Base-by-base conservation (phyloP, 768 basidiomycete species). In the Lyophyllum decastes region DNA sequence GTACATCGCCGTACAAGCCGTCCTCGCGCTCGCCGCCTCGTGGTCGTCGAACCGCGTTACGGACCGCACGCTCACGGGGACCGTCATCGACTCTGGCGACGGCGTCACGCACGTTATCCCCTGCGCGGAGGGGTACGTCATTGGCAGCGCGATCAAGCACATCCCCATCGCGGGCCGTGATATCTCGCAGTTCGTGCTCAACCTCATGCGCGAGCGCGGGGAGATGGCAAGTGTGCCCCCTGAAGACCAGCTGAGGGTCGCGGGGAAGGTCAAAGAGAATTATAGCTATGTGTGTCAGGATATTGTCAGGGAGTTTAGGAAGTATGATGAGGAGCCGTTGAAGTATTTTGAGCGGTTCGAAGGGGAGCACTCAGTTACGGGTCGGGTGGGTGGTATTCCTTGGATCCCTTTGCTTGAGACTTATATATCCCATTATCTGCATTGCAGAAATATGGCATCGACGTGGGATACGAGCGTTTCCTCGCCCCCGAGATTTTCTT, bases 31-130 rank as follows among this genome's bases (percentile, higher is more conserved):
- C 61, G 97, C 97, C 4, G 96, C 96, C 0, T 95, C 94, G 1
- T 98, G 97, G 97, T 85, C 94, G 1, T 95, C 92, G 58, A 91
- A 89, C 72, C 86, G 89, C 59, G 92, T 92, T 61, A 84, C 85
- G 21, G 94, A 96, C 73, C 88, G 95, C 61, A 95, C 93, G 1
- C 83, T 96, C 55, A 98, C 95, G 0, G 97, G 97, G 50, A 98
- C 97, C 0, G 97, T 98, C 68, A 94, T 98, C 69, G 97, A 98
- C 74, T 98, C 96, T 33, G 97, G 97, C 57, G 97, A 99, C 70
- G 97, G 97, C 79, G 97, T 99, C 41, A 98, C 97, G 4, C 97
- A 98, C 75, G 96, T 98, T 58, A 98, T 98, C 68, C 90, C 91
- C 54, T 88, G 85, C 55, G 96, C 96, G 24, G 97, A 98, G 68